Evolutionary conservation across 768 basidiomycete genomes (phyloP).

Genomic region (Termitomyces sp.): DNA sequence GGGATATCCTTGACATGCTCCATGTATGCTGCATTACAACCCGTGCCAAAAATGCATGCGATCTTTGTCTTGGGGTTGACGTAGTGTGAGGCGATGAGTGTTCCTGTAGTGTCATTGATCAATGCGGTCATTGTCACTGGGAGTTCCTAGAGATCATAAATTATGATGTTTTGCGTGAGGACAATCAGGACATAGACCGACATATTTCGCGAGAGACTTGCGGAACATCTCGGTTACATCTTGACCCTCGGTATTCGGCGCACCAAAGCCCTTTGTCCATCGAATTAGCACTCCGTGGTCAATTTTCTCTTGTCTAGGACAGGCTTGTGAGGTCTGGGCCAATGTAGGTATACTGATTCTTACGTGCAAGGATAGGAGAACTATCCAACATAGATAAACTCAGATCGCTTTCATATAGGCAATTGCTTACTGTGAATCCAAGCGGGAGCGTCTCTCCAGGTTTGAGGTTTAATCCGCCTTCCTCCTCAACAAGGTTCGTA

Average conservation of each 20-base stretch:
- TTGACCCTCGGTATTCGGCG: constrained; percentile 82
- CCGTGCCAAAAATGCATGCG: constrained; percentile 96
- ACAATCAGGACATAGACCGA: constrained; percentile 30
- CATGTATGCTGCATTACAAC: constrained; percentile 98
- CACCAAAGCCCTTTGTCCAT: constrained; percentile 99
- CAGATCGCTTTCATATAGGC: neutral
- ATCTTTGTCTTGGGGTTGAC: constrained; percentile 89
- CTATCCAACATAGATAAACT: constrained; percentile 74
- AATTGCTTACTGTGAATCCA: constrained; percentile 79
- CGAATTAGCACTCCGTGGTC: constrained; percentile 93
- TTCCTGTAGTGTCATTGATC: constrained; percentile 98
- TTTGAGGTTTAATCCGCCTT: constrained; percentile 41
- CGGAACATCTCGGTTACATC: constrained; percentile 95
- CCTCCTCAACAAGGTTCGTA: constrained; percentile 52
- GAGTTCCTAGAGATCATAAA: constrained; percentile 49
- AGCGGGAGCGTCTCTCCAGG: constrained; percentile 65
- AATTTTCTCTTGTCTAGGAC: constrained; percentile 78
- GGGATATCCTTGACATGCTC: constrained; percentile 81
- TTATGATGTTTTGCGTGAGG: neutral
- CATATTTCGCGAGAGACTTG: constrained; percentile 69
- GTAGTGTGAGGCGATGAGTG: constrained; percentile 94
- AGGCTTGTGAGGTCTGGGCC: neutral
- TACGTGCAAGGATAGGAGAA: constrained; percentile 11
- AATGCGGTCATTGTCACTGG: constrained; percentile 80
- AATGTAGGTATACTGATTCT: neutral